Evolutionary conservation across 352 stramenopile genomes (phyloP), one percentile per base, ranked within the genome.

Genomic region (Globisporangium uncinulatum): DNA sequence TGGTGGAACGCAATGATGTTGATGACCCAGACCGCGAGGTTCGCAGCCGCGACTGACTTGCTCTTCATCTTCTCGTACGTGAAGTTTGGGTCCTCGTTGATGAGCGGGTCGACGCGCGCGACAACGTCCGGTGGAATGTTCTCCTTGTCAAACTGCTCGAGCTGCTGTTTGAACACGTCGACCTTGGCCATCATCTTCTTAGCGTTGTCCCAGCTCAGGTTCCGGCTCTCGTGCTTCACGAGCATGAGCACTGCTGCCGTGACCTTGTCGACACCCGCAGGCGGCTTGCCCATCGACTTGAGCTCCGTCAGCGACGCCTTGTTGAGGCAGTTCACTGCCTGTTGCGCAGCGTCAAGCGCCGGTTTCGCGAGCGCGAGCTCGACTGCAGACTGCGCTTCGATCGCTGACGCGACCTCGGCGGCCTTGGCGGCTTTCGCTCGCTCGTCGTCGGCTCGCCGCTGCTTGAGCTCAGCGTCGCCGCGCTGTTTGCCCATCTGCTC

Each of bases 171-270:
- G 71, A 98, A 98, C 6, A 87, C 74, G 58, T 97, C 90, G 13
- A 96, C 83, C 39, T 97, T 97, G 2, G 91, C 91, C 91, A 97
- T 98, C 91, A 98, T 97, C 63, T 97, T 97, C 74, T 97, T 98
- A 11, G 91, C 91, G 59, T 96, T 97, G 41, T 98, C 92, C 91
- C 91, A 98, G 44, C 81, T 89, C 47, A 98, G 95, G 60, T 97
- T 96, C 55, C 94, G 94, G 37, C 90, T 97, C 65, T 97, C 90
- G 44, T 90, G 83, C 69, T 97, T 97, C n/a, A 97, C 47, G 70
- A 97, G 87, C 67, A 98, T 96, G 1, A 97, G 66, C 34, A 97
- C 73, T 0, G 86, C 87, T 7, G 84, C 83, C 0, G 90, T 97
- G 8, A 97, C 89, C 52, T 96, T 96, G 34, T 95, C 88, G 1